phyloP scores from a whole-genome alignment of 2,329 filamentous ascomycete genomes.

The Lasiodiplodia theobromae region DNA sequence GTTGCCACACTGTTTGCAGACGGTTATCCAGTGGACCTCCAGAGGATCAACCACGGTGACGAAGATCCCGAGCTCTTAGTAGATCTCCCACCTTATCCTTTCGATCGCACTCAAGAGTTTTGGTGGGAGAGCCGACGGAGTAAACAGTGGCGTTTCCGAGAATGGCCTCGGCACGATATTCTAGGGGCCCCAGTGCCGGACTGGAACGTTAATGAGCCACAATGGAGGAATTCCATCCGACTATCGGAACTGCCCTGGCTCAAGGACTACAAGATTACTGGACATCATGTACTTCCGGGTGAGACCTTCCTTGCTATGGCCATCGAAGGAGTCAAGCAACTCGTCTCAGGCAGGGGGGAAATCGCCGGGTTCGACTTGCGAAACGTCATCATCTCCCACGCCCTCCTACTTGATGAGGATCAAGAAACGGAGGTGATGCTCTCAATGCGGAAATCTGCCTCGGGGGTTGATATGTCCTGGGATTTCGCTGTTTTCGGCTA shows the following conservation, averaged over 20 bases:
- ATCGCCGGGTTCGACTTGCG: conserved; percentile 13
- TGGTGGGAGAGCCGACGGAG: conserved; percentile 38
- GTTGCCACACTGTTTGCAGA: conserved; percentile 6
- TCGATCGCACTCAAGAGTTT: conserved; percentile 24
- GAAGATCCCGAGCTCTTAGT: conserved; percentile 17
- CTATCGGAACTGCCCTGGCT: conserved; percentile 55
- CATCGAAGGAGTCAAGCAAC: conserved; percentile 12
- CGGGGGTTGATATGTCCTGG: background rate
- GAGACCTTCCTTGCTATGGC: conserved; percentile 6
- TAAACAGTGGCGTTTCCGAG: conserved; percentile 34
- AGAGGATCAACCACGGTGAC: conserved; percentile 24
- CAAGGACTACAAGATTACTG: conserved; percentile 48
- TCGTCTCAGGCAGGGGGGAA: background rate
- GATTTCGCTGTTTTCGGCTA: conserved; percentile 15
- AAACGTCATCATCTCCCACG: conserved; percentile 13
- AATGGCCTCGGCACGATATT: conserved; percentile 36
- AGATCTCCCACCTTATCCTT: conserved; percentile 10
- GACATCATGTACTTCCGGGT: background rate
- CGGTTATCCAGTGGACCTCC: conserved; percentile 1
- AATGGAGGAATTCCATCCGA: conserved; percentile 53
- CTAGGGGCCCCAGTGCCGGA: conserved; percentile 40
- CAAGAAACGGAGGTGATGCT: conserved; percentile 5
- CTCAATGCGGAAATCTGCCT: conserved; percentile 10
- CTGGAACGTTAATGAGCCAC: conserved; percentile 41
- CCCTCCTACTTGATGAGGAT: conserved; percentile 3